Conservation (phyloP, 1,284 basidiomycete species). For the Pseudozyma tsukubaensis region DNA sequence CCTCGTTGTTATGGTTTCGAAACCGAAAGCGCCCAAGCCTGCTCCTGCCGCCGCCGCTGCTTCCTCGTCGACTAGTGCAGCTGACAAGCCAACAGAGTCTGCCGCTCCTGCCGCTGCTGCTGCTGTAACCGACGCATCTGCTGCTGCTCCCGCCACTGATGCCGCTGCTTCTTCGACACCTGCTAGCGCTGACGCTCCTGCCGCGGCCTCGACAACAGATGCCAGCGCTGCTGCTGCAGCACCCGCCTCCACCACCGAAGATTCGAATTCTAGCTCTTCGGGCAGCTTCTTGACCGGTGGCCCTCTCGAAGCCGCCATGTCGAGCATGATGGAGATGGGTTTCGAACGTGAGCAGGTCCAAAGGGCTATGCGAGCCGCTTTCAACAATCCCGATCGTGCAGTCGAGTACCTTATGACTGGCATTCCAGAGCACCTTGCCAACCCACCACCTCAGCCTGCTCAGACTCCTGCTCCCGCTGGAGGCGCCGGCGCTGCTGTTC, state of each 20-base stretch:
- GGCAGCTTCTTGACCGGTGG: constrained; percentile 52
- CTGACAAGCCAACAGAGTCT: constrained; percentile 55
- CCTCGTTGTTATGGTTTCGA: constrained; percentile 96
- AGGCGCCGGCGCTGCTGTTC: constrained; percentile 75
- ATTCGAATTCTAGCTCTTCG: constrained; percentile 13
- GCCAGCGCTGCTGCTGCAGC: constrained; percentile 65
- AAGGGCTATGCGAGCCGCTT: constrained; percentile 89
- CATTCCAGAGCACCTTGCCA: constrained; percentile 61
- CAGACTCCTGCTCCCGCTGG: constrained; percentile 71
- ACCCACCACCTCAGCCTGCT: constrained; percentile 64
- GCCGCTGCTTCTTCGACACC: constrained; percentile 9
- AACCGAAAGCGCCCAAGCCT: constrained; percentile 59
- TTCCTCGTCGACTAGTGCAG: constrained; percentile 20
- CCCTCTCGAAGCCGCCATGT: constrained; percentile 62
- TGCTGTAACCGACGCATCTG: constrained; percentile 12
- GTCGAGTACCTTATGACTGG: constrained; percentile 94
- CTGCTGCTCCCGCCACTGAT: constrained; percentile 25
- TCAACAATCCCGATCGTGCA: constrained; percentile 97
- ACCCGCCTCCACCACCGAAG: constrained; percentile 15
- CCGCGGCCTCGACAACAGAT: constrained; percentile 12
- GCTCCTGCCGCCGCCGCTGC: constrained; percentile 55
- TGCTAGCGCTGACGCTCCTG: not conserved
- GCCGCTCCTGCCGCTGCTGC: constrained; percentile 65
- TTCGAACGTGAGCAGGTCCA: constrained; percentile 86
- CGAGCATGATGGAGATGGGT: constrained; percentile 83